Evolutionary conservation across 1,284 basidiomycete genomes (phyloP), one percentile per base, ranked within the genome.

Genomic region (Apiotrichum montevideense): DNA sequence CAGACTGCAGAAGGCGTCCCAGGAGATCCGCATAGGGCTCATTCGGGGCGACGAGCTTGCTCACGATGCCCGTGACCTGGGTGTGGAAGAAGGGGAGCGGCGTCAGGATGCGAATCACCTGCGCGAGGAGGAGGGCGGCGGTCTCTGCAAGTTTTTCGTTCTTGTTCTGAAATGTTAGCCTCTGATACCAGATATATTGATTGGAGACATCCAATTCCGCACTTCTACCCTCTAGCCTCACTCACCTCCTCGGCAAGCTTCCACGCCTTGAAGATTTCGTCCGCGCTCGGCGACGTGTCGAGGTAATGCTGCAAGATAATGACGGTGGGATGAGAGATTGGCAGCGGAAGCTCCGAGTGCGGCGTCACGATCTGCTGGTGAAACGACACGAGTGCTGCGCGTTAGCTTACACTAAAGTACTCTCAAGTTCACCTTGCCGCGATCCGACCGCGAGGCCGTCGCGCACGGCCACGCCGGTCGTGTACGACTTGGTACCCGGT

Each of bases 31-130:
- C 61, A 47, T 65, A 77, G 14, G 65, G 65, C 47, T 72, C 74
- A 4, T 66, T 64, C 7, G 62, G 54, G 0, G 66, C 62, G 7
- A 75, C 46, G 33, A 78, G 56, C 52, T 71, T 74, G 45, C 66
- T 69, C 35, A 76, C 68, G 6, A 78, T 64, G 13, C 68, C 69
- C 11, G 70, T 56, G 11, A 77, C 64, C 7, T 65, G 55, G 1
- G 67, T 67, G 40, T 70, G 73, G 60, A 78, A 78, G 71, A 76
- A 78, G 5, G 76, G 74, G 4, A 78, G 47, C 1, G 73, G 70
- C 0, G 70, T 68, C 9, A 78, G 64, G 37, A 77, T 60, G 7
- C 68, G 64, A 50, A 78, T 64, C 46, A 77, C 69, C 35, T 67
- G 66, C 0, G 70, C 64, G 3, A 77, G 64, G 3, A 76, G 66